A percentile compares a stretch with the other conserved stretches of the same genome.
Conservation (phyloP, 2,329 filamentous ascomycete species). For the Chrysosphaeria jannelii region DNA sequence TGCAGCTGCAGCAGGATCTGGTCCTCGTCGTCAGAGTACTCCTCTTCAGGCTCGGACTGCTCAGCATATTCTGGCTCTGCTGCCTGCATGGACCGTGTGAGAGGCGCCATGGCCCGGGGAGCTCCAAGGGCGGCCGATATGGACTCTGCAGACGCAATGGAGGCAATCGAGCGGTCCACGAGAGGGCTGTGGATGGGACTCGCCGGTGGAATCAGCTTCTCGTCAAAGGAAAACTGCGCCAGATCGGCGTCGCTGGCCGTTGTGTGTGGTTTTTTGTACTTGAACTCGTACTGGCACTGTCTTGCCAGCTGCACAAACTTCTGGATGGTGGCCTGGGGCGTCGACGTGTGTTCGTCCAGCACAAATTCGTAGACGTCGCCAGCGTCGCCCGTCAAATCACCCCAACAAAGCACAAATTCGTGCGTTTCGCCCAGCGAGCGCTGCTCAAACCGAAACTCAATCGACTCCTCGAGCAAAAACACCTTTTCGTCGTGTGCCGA, state of each 20-base stretch:
- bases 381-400: constrained; percentile 72
- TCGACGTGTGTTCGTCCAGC: constrained; percentile 26
- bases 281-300: constrained; percentile 94
- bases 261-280: constrained; percentile 53
- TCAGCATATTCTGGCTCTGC: constrained; percentile 6
- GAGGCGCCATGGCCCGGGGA: too few species aligned
- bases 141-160: too few species aligned
- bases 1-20: too few species aligned
- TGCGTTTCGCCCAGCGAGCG: constrained; percentile 28
- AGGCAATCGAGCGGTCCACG: constrained; percentile 22
- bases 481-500: constrained; percentile 87
- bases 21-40: too few species aligned
- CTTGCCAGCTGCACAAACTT: constrained; percentile 59
- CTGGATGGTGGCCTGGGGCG: constrained; percentile 24
- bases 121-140: too few species aligned
- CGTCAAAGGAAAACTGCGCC: constrained; percentile 49
- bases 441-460: constrained; percentile 65
- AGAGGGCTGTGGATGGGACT: constrained; percentile 30
- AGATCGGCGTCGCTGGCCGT: constrained; percentile 60
- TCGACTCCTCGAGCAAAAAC: constrained; percentile 73
- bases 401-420: constrained; percentile 77
- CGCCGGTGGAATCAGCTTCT: constrained; percentile 31
- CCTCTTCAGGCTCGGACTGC: too few species aligned
- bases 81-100: constrained; percentile 20
- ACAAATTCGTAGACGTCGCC: constrained; percentile 97